Evolutionary conservation across 78 protist genomes (phyloP).

Genomic region (Dictyostelium firmibasis): DNA sequence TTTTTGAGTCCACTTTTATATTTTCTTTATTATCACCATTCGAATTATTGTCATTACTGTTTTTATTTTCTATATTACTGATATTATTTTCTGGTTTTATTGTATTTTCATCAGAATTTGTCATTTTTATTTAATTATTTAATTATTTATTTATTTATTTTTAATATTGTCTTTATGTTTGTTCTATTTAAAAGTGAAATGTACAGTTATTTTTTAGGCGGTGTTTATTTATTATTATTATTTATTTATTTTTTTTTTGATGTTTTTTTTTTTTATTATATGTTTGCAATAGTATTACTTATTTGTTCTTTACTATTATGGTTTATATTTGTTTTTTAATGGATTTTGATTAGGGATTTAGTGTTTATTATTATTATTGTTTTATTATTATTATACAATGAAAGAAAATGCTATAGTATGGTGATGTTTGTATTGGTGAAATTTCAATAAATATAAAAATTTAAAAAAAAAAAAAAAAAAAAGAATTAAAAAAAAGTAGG

Average conservation of each 20-base stretch:
- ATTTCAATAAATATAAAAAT: neutral
- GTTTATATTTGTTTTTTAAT: no score
- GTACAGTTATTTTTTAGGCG: neutral
- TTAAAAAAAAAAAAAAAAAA: neutral
- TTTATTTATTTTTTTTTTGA: neutral
- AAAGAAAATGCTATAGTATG: neutral
- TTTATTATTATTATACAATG: neutral
- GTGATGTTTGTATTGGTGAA: neutral
- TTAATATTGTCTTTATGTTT: neutral
- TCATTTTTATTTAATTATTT: neutral
- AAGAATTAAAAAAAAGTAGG: no score
- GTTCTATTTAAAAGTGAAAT: neutral
- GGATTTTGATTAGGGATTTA: no score
- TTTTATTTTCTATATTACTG: neutral
- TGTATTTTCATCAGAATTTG: neutral
- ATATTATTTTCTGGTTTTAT: neutral
- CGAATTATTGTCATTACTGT: neutral
- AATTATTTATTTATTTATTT: no score
- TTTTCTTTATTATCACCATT: neutral
- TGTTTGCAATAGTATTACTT: neutral
- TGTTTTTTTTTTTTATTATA: neutral
- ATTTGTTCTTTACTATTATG: neutral
- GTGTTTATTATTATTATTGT: neutral
- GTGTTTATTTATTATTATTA: neutral
- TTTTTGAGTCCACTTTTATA: neutral